Base-by-base conservation (phyloP, 805 yeast genomes). In the Priceomyces medius region DNA sequence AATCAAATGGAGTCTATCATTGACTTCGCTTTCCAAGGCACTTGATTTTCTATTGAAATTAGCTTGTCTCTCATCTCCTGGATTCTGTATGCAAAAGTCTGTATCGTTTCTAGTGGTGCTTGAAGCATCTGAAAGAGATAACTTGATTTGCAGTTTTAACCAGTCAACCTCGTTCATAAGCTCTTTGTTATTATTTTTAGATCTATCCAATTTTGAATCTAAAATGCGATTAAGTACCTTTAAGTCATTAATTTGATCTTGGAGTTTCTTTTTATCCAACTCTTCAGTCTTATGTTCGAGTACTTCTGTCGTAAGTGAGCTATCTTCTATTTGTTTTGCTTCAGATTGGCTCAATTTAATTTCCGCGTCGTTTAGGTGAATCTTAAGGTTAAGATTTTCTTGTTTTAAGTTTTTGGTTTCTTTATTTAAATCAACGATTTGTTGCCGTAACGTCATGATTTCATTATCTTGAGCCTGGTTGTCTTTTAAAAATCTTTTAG, bases 81-180 rank as follows among this genome's bases (percentile, higher is more conserved):
- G n/a, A 18, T 34, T 29, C 17, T 37, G 31, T 24, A 14, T 31
- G 18, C 21, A 8, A 48, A 16, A 20, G 18, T 36, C 24, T 4
- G 17, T 13, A 13, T 36, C 17, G 4, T 9, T 13, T 24, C 23
- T 24, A 5, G 29, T 12, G 8, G 8, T 7, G 6, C n/a, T 7
- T 16, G 18, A 12, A 3, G n/a, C 14, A 20, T 19, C 13, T 18
- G 35, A 18, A 13, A 14, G 4, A 26, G 10, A 9, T 31, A 24
- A 23, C 10, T 20, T 12, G 23, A 29, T 4, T 27, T 29, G 28
- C 14, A 23, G 19, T 20, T 37, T 39, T 35, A 37, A 31, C 34
- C 33, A 43, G 34, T 24, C 43, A 13, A 46, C 33, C 41, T 56
- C 62, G 34, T 57, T 55, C 20, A 41, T 44, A 13, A 55, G 39